Base-by-base conservation (phyloP, 768 basidiomycete species). In the Termitomyces sp. region DNA sequence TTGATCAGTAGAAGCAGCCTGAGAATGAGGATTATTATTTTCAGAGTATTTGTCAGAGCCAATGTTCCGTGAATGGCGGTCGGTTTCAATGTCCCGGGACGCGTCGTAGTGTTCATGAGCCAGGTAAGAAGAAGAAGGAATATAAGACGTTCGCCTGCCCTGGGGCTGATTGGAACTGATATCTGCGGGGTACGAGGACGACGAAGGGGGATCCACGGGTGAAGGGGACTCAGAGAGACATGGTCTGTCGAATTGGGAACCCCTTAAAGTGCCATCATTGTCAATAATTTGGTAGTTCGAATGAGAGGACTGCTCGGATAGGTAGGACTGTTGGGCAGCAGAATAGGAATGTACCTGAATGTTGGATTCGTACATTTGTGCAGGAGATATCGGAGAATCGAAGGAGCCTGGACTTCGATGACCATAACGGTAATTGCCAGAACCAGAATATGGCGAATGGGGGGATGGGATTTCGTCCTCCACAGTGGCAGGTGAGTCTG, bases 1-100 rank as follows among this genome's bases (percentile, higher is more conserved):
- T 54, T 83, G 82, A 72, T 85, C 84, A 57, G 79, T 70, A 61
- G 75, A 67, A 57, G 73, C 62, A 65, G 64, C 66, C 64, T 70
- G 69, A 65, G 70, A 64, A 62, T 68, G 60, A 66, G 71, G 64
- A 67, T 68, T 70, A 68, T 70, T 70, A 59, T 55, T 68, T 58
- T 65, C 65, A 60, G 71, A 66, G 66, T 69, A 74, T 65, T 75
- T 73, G 62, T 73, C 70, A 33, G 67, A 51, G 47, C 64, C 54
- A 57, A 56, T 60, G 49, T 63, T 60, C 67, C 74, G 77, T 69
- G 76, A 68, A 70, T 73, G 71, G 59, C 72, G 74, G 63, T 73
- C 73, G 55, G 68, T 56, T 54, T 73, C 67, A 68, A 68, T 68
- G 66, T 76, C 70, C 58, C 69, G 56, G 63, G 64, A 60, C 46